Evolutionary conservation across 352 stramenopile species (phyloP), one percentile per base, ranked within the genome.

Genomic region (Globisporangium echinulatum): DNA sequence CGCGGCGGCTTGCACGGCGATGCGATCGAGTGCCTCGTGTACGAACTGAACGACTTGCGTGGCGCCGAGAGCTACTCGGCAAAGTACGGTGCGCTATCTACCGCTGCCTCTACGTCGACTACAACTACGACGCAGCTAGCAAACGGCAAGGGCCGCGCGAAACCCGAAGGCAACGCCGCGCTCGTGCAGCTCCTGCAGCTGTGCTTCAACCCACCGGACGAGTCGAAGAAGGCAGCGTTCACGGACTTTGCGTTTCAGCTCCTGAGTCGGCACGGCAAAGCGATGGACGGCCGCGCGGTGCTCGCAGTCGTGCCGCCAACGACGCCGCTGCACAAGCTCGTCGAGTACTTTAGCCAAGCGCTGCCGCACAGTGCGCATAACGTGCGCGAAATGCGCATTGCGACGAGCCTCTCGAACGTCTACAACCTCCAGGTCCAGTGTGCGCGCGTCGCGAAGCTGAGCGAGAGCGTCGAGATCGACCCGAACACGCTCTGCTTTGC

Each of bases 401-500:
- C 77, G 9, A 85, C 90, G 68, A 90, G 79, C 54, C 58, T 95
- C 58, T 92, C 82, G 49, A 95, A 95, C 70, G 82, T 95, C 38
- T 95, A 93, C 77, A 95, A 95, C 64, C 72, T 95, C 39, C 85
- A 95, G 66, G 83, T 95, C 47, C 85, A 95, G 66, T 95, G 85
- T 64, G 75, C 88, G 43, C 85, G 85, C 52, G 85, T 95, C 13
- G 80, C 91, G 36, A 88, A 83, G 53, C 68, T 89, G 33, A 85
- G 72, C 56, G 74, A 87, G 49, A 90, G 74, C 62, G 79, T 93
- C 49, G 83, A 95, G 71, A 85, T 95, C 56, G 85, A 95, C 51
- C 67, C 77, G 33, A 85, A 88, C 61, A 90, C 85, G 38, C 67
- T 80, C 5, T 95, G 85, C 61, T 79, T 82, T 37, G 75, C 80